Base-by-base conservation (phyloP, 768 basidiomycete genomes). In the Boletus sp. region DNA sequence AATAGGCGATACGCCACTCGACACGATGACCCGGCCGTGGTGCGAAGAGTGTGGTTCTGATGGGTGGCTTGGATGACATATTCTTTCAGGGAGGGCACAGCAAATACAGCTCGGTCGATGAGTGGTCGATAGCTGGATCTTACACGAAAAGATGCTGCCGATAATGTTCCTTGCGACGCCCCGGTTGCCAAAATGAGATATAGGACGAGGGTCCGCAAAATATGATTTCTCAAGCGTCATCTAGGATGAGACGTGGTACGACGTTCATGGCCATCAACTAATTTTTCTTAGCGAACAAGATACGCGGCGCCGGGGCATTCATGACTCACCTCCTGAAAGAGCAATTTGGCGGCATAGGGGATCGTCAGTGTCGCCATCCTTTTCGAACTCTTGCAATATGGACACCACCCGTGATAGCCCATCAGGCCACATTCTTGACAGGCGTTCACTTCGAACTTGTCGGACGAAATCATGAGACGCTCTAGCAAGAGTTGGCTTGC, bases 231-330 rank as follows among this genome's bases (percentile, higher is more conserved):
- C 65, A 78, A 34, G 87, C 89, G 72, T 93, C 93, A 64, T 90
- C 93, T 51, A 97, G 78, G 50, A 94, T 78, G 45, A 96, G 76
- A 33, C 93, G 87, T 47, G 94, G 94, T 17, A 96, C 88, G 42
- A 96, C 86, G 67, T 96, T 96, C 94, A 97, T 97, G 10, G 93
- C 93, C 91, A 96, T 93, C 64, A 97, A 73, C 91, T 96, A 62
- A 51, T 32, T 51, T 37, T 51, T 46, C 23, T 51, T 40, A 47
- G 40, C 34, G 42, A 55, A 48, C 2, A 9, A 29, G 32, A n/a
- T 41, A 46, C 53, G 32, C 32, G 47, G 39, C 25, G 25, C 34
- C 15, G 15, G 1, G 15, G 30, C 27, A 13, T 19, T 27, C 35
- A 40, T 33, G 29, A 66, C 81, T 25, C 60, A 88, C 90, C 83